Percentiles rank a stretch among this genome's conserved stretches.
Evolutionary conservation across 495 filamentous ascomycete species (phyloP).

Genomic region (Aspergillus asperescens): DNA sequence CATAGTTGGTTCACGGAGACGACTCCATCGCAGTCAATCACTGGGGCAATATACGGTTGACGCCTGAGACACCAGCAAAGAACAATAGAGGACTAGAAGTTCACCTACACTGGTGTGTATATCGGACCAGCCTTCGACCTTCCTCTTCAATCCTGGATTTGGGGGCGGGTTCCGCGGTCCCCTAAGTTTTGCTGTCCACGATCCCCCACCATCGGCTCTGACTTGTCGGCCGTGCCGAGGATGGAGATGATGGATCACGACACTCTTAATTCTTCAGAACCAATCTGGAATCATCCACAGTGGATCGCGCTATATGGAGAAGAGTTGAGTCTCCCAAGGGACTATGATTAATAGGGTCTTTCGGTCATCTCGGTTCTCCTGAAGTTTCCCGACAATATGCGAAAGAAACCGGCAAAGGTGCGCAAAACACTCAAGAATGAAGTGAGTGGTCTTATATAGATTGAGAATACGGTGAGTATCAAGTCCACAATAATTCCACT

Average conservation of each 20-base stretch:
- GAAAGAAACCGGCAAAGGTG: background rate
- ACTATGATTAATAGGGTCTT: background rate
- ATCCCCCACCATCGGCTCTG: background rate
- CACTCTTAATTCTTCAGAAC: background rate
- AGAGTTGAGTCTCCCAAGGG: background rate
- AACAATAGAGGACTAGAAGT: no score
- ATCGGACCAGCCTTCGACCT: background rate
- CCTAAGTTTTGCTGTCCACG: slow-evolving; percentile 1
- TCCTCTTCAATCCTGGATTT: slow-evolving; percentile 3
- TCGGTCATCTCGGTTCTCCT: background rate
- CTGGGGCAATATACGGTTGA: background rate
- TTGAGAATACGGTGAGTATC: background rate
- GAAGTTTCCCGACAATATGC: background rate
- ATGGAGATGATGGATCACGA: slow-evolving; percentile 1
- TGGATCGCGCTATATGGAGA: slow-evolving; percentile 6
- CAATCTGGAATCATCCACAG: slow-evolving; percentile 5
- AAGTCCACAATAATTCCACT: background rate
- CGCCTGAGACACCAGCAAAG: slow-evolving; percentile 6
- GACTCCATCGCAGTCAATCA: no score
- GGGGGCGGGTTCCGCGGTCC: slow-evolving; percentile 12
- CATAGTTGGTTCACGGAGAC: no score
- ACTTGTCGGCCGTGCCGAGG: slow-evolving; percentile 1
- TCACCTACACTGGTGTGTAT: no score
- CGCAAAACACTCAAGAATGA: background rate
- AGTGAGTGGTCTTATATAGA: background rate